These are phyloP conservation scores for Dactylellina cionopaga DNA, from an alignment of 2,329 filamentous ascomycete species.

Conservation along the genomic window DNA sequence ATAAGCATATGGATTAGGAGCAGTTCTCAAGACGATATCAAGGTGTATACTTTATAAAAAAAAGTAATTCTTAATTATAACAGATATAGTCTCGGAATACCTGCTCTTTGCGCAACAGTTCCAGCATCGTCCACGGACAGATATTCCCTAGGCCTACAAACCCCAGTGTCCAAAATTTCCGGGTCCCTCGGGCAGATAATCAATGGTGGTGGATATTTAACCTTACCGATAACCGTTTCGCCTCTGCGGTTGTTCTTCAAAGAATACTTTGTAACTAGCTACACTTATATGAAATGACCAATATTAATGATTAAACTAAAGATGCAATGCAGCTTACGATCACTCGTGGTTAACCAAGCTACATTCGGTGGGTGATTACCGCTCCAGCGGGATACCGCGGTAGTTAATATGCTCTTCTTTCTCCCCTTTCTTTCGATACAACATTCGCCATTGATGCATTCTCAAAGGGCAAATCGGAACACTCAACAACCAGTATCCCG, in stretches of 20 bases:
- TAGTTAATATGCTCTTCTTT: too few species aligned
- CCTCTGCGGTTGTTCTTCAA: constrained; percentile 9
- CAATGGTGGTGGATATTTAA: neutral
- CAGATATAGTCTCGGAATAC: constrained; percentile 1
- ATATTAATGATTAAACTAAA: constrained; percentile 24
- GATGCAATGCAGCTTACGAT: constrained; percentile 32
- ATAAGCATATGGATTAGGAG: too few species aligned
- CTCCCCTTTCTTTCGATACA: too few species aligned
- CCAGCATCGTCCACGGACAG: neutral
- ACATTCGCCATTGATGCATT: too few species aligned
- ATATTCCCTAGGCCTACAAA: too few species aligned
- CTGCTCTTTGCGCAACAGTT: neutral
- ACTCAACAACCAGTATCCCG: too few species aligned
- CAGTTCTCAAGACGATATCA: too few species aligned
- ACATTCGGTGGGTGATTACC: neutral
- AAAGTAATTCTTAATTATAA: too few species aligned
- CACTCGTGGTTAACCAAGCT: neutral
- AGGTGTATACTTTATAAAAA: too few species aligned
- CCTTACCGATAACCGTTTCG: constrained; percentile 13
- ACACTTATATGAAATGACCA: neutral
- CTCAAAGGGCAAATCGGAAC: too few species aligned
- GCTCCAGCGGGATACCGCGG: neutral
- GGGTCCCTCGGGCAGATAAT: constrained; percentile 12
- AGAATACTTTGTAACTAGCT: neutral
- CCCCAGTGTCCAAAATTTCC: constrained; percentile 14